Conservation (phyloP, 2,329 filamentous ascomycete species). For the Chrysoporthe puriensis region DNA sequence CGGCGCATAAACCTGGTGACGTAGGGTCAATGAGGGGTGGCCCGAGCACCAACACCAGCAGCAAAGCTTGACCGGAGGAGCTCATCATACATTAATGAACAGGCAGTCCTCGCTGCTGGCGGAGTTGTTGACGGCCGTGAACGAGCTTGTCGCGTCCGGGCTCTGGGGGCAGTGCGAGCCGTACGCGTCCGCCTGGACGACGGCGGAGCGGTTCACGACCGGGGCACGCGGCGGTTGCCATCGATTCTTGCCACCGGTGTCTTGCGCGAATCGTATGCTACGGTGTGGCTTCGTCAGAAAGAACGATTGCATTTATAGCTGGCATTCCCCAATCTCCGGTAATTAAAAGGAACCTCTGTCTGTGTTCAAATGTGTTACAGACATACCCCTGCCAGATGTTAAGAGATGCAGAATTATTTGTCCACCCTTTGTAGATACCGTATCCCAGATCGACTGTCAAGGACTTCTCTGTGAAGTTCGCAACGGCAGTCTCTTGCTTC, state of each 20-base stretch:
- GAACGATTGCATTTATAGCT: no score
- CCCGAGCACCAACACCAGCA: background rate
- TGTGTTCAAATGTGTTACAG: background rate
- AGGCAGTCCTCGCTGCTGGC: slow-evolving; percentile 9
- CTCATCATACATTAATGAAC: background rate
- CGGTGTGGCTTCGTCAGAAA: background rate
- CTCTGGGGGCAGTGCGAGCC: slow-evolving; percentile 1
- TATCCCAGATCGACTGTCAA: background rate
- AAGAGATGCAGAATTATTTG: background rate
- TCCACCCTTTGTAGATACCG: slow-evolving; percentile 4
- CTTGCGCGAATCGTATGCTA: background rate
- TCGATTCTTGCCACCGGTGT: background rate
- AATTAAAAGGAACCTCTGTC: background rate
- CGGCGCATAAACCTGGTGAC: background rate
- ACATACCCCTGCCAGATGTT: slow-evolving; percentile 4
- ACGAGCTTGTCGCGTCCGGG: background rate
- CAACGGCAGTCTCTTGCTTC: background rate
- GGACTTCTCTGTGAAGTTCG: background rate
- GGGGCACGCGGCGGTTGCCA: background rate
- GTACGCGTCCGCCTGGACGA: slow-evolving; percentile 3
- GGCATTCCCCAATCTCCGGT: no score
- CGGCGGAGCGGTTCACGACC: slow-evolving; percentile 5
- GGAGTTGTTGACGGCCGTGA: background rate
- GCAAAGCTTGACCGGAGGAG: background rate
- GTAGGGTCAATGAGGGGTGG: background rate